phyloP scores from a whole-genome alignment of 2,329 filamentous ascomycete genomes.

The Colletotrichum spaethianum region DNA sequence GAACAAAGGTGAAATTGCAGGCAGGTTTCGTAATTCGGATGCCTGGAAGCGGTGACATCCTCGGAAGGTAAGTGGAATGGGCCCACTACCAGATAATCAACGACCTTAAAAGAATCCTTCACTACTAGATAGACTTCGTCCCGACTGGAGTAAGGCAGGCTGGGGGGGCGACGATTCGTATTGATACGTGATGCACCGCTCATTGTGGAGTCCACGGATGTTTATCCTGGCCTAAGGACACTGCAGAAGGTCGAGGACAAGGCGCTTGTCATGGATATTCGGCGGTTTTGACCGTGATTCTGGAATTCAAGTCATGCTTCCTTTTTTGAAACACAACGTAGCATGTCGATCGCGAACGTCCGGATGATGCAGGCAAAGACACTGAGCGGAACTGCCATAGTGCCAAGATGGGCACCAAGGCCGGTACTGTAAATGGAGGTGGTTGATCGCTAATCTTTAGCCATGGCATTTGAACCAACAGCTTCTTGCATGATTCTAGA shows the following conservation, averaged over 20 bases:
- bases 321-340: neutral
- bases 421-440: neutral
- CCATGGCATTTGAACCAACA: neutral
- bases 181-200: neutral
- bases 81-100: neutral
- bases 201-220: neutral
- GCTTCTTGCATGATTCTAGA: neutral
- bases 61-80: neutral
- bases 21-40: neutral
- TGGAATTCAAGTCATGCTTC: neutral
- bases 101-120: neutral
- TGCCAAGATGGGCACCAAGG: conserved; percentile 11
- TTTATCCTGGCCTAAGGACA: neutral
- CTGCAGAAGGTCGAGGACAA: neutral
- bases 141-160: neutral
- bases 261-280: neutral
- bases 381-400: neutral
- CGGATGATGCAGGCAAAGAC: conserved; percentile 1
- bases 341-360: neutral
- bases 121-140: neutral
- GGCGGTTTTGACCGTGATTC: neutral
- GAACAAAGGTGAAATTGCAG: neutral
- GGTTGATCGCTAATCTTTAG: neutral
- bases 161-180: neutral
- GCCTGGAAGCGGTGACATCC: conserved; percentile 1